phyloP scores from a whole-genome alignment of 2,329 filamentous ascomycete genomes.

The Xylariales sp. region DNA sequence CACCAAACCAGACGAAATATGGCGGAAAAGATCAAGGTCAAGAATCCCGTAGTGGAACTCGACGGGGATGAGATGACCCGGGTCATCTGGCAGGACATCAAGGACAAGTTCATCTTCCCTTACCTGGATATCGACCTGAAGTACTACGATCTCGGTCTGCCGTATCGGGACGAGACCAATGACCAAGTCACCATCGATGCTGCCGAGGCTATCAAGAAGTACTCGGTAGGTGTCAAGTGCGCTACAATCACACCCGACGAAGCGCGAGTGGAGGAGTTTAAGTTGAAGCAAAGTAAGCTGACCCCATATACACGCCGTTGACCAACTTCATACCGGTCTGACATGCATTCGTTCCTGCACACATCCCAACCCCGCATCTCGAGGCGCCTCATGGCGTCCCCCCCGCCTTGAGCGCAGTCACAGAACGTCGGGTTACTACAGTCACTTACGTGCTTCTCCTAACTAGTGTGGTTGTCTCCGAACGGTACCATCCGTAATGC shows the following conservation, averaged over 20 bases:
- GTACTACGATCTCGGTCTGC: conserved; percentile 91
- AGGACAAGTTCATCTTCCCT: conserved; percentile 96
- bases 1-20: conserved; percentile 43
- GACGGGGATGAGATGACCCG: conserved; percentile 96
- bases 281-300: conserved; percentile 88
- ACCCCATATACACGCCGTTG: too few species aligned
- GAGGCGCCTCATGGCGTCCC: neutral
- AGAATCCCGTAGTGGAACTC: conserved; percentile 97
- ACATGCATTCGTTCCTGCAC: conserved; percentile 16
- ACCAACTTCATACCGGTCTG: conserved; percentile 10
- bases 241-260: conserved; percentile 99
- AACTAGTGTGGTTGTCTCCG: conserved; percentile 89
- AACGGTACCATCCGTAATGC: conserved; percentile 82
- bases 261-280: conserved; percentile 93
- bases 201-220: conserved; percentile 97
- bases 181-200: conserved; percentile 94
- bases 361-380: neutral
- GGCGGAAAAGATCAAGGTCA: conserved; percentile 94
- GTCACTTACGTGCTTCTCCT: too few species aligned
- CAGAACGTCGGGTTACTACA: too few species aligned
- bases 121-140: conserved; percentile 98
- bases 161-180: conserved; percentile 93
- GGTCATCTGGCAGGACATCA: conserved; percentile 99
- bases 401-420: too few species aligned
- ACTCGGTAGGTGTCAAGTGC: conserved; percentile 98